phyloP scores from a whole-genome alignment of 805 yeast species.

The Wickerhamomyces queroliae region DNA sequence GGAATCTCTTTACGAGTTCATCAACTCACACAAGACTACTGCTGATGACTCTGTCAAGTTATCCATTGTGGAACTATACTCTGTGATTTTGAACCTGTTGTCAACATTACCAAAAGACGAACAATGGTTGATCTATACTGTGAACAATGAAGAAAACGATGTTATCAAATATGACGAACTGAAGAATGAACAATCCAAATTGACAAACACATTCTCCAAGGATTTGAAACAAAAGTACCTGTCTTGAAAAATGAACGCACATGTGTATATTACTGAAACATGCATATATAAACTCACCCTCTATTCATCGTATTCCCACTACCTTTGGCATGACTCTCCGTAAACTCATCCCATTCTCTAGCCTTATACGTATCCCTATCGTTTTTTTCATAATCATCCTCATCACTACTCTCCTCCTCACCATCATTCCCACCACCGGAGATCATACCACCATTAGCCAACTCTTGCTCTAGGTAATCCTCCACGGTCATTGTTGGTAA shows the following conservation, averaged over 20 bases:
- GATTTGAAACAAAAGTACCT: background rate
- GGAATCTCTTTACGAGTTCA: constrained; percentile 37
- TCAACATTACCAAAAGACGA: constrained; percentile 1
- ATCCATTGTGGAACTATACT: constrained; percentile 29
- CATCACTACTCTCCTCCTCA: constrained; percentile 32
- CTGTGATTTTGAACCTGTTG: constrained; percentile 35
- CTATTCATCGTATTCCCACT: constrained; percentile 80
- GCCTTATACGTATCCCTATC: constrained; percentile 68
- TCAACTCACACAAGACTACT: constrained; percentile 17
- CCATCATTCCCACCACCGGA: constrained; percentile 36
- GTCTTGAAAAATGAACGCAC: too few relatives aligned
- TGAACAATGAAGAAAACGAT: background rate
- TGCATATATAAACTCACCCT: too few relatives aligned
- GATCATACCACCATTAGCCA: constrained; percentile 77
- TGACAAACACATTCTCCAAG: background rate
- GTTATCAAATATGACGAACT: background rate
- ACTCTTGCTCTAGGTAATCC: constrained; percentile 81
- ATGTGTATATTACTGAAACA: too few relatives aligned
- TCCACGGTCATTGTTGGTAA: constrained; percentile 94
- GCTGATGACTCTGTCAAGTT: constrained; percentile 6
- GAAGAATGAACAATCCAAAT: background rate
- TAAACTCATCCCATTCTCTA: constrained; percentile 91
- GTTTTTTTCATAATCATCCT: constrained; percentile 54
- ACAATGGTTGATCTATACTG: background rate
- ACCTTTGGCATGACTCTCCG: constrained; percentile 80